Evolutionary conservation across 768 basidiomycete species (phyloP).

Genomic region (Panaeolus papilionaceus): DNA sequence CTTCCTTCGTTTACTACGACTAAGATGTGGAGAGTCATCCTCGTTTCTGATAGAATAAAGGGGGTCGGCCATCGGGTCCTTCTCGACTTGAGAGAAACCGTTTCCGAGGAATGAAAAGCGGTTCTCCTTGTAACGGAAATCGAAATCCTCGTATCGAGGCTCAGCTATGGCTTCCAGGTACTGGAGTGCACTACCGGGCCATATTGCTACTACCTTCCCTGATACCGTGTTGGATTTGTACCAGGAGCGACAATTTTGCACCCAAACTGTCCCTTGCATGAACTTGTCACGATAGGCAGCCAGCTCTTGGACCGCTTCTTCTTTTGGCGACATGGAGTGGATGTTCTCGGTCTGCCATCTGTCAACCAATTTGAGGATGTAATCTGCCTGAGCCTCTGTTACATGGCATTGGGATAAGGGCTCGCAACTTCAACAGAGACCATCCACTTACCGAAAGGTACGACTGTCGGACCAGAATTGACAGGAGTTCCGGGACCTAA

Average conservation of each 20-base stretch:
- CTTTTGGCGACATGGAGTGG: conserved; percentile 36
- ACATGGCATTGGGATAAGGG: neutral
- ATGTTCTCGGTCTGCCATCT: conserved; percentile 40
- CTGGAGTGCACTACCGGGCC: conserved; percentile 39
- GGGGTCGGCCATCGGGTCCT: conserved; percentile 35
- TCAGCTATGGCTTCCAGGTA: conserved; percentile 36
- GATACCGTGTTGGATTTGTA: conserved; percentile 32
- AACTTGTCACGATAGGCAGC: conserved; percentile 35
- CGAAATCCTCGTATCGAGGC: conserved; percentile 38
- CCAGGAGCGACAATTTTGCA: conserved; percentile 36
- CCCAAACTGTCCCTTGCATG: conserved; percentile 38
- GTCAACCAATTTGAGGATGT: conserved; percentile 35
- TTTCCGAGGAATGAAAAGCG: conserved; percentile 38
- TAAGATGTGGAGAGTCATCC: conserved; percentile 28
- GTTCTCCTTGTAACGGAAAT: conserved; percentile 36
- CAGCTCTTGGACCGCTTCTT: conserved; percentile 38
- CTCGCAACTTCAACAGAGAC: neutral
- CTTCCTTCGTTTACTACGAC: conserved; percentile 24
- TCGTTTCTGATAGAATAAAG: conserved; percentile 33
- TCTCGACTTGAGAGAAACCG: conserved; percentile 37
- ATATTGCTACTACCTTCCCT: conserved; percentile 36
- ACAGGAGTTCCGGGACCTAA: conserved; percentile 38
- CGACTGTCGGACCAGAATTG: conserved; percentile 35
- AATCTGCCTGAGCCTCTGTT: conserved; percentile 36
- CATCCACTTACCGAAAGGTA: conserved; percentile 28